phyloP scores from a whole-genome alignment of 495 filamentous ascomycete genomes.

The Friedmanniomyces endolithicus region DNA sequence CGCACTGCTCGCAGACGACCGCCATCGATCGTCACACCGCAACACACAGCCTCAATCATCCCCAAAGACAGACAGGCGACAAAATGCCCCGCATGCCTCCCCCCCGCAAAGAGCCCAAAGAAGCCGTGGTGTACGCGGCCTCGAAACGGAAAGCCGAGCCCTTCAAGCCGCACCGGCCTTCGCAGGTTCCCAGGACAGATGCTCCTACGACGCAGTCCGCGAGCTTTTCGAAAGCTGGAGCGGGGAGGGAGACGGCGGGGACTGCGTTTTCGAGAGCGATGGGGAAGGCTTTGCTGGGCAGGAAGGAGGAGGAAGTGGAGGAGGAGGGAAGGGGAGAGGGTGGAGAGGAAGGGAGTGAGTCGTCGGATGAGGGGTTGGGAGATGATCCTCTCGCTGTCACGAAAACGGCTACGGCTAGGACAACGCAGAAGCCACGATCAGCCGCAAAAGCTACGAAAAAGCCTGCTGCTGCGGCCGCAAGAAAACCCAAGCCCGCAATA shows the following conservation, averaged over 20 bases:
- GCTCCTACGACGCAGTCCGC: slow-evolving; percentile 10
- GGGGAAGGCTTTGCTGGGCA: background rate
- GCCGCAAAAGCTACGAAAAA: background rate
- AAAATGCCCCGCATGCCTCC: slow-evolving; percentile 13
- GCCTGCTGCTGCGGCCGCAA: background rate
- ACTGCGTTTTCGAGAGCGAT: background rate
- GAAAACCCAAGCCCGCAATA: background rate
- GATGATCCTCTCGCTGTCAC: slow-evolving; percentile 11
- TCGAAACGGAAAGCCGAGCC: slow-evolving; percentile 20
- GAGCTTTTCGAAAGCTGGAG: background rate
- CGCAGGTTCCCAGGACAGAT: slow-evolving; percentile 1
- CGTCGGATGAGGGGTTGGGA: slow-evolving; percentile 16
- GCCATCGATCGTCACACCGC: background rate
- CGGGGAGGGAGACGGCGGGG: background rate
- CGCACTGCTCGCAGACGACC: no score
- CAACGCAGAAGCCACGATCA: no score
- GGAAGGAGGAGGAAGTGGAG: slow-evolving; percentile 11
- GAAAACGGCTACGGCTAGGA: background rate
- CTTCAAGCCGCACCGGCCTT: slow-evolving; percentile 21
- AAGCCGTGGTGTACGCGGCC: slow-evolving; percentile 16
- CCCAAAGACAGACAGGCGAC: background rate
- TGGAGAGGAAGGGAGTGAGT: background rate
- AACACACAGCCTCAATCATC: background rate
- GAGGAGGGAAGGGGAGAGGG: no score
- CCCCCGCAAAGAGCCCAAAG: slow-evolving; percentile 15